Evolutionary conservation across 768 basidiomycete genomes (phyloP).

Genomic region (Rhizopogon sp.): DNA sequence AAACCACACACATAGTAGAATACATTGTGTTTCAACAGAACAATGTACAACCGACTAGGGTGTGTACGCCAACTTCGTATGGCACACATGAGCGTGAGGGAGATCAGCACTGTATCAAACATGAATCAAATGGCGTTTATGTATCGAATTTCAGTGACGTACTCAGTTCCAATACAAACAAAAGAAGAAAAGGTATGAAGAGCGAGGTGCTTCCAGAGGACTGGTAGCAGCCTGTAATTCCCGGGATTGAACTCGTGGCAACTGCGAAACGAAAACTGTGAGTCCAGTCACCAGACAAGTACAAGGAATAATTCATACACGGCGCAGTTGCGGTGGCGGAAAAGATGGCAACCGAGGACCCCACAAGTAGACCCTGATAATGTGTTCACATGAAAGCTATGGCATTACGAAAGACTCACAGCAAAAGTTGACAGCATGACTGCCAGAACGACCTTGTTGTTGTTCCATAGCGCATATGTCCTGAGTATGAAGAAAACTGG

Average conservation of each 20-base stretch:
- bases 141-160: background rate
- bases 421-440: background rate
- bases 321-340: background rate
- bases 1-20: conserved; percentile 5
- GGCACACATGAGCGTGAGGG: conserved; percentile 2
- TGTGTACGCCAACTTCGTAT: background rate
- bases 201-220: background rate
- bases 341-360: background rate
- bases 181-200: conserved; percentile 1
- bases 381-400: background rate
- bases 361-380: background rate
- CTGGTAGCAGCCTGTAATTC: background rate
- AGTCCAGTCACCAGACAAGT: background rate
- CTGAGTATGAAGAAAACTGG: conserved; percentile 5
- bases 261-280: background rate
- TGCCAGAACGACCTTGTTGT: background rate
- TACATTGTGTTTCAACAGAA: conserved; percentile 2
- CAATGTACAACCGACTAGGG: background rate
- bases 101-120: background rate
- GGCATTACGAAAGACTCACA: background rate
- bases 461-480: conserved; percentile 2
- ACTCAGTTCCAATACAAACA: conserved; percentile 5
- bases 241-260: background rate
- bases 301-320: background rate
- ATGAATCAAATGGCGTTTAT: background rate